Evolutionary conservation across 352 stramenopile species (phyloP).

Genomic region (Pythium coloratum): DNA sequence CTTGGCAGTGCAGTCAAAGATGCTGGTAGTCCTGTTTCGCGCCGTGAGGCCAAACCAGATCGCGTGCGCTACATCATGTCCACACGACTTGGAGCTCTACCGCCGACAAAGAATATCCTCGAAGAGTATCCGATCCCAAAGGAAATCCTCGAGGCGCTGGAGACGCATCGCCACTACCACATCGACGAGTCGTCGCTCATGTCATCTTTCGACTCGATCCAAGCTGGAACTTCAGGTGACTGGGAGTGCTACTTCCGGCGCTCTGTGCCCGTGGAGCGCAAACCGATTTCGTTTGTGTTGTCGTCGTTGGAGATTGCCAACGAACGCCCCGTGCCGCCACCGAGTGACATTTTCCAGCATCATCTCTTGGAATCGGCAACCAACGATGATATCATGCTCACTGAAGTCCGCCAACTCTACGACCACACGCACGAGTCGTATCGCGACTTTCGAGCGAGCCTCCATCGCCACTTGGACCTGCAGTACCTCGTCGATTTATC

Average conservation of each 20-base stretch:
- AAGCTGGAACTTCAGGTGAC: conserved; percentile 18
- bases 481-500: conserved; percentile 66
- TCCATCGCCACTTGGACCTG: conserved; percentile 66
- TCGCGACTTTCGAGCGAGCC: conserved; percentile 49
- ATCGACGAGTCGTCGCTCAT: conserved; percentile 61
- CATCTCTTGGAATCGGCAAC: conserved; percentile 42
- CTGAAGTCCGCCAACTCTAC: conserved; percentile 64
- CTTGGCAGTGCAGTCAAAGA: conserved; percentile 39
- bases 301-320: conserved; percentile 49
- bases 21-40: conserved; percentile 28
- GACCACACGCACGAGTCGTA: conserved; percentile 65
- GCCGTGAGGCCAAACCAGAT: conserved; percentile 37
- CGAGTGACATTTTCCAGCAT: conserved; percentile 71
- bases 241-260: conserved; percentile 67
- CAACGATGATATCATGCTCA: conserved; percentile 58
- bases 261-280: conserved; percentile 59
- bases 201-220: conserved; percentile 54
- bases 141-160: conserved; percentile 61
- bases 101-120: conserved; percentile 64
- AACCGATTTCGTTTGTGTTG: conserved; percentile 70
- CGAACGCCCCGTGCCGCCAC: conserved; percentile 45
- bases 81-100: conserved; percentile 45
- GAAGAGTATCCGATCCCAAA: conserved; percentile 75
- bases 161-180: conserved; percentile 63
- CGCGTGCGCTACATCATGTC: conserved; percentile 78